These are phyloP conservation scores for Umbelopsis vinacea DNA, from an alignment of 192 early-diverging fungal genomes.

Conservation along the genomic window DNA sequence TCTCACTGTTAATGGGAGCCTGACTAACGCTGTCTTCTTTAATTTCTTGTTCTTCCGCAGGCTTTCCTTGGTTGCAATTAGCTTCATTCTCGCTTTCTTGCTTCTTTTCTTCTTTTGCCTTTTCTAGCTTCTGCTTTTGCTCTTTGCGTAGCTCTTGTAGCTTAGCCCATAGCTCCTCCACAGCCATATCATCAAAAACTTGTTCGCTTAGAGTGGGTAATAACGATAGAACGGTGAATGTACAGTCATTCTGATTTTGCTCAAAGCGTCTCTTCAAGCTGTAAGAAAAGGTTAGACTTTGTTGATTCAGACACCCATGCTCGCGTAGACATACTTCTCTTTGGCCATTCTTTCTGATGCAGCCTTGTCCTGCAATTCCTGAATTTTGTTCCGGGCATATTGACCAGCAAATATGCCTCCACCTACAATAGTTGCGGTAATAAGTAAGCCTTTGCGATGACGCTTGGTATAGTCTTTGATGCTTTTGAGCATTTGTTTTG, in stretches of 20 bases:
- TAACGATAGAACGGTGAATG: slow-evolving; percentile 82
- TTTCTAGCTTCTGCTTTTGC: slow-evolving; percentile 31
- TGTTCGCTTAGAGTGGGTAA: slow-evolving; percentile 82
- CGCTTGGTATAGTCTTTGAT: slow-evolving; percentile 65
- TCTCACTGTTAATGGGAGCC: background rate
- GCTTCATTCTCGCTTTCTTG: slow-evolving; percentile 20
- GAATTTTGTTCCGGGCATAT: slow-evolving; percentile 72
- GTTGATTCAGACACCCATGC: background rate
- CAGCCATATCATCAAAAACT: slow-evolving; percentile 76
- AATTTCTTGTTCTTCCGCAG: slow-evolving; percentile 2
- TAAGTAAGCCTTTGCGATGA: slow-evolving; percentile 65
- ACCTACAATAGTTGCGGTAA: slow-evolving; percentile 71
- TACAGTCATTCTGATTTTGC: slow-evolving; percentile 93
- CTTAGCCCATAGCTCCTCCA: slow-evolving; percentile 71
- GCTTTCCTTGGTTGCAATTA: background rate
- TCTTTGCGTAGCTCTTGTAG: slow-evolving; percentile 60
- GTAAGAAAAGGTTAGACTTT: slow-evolving; percentile 26
- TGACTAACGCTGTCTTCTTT: background rate
- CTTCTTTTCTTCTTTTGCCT: slow-evolving; percentile 9
- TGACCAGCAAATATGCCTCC: slow-evolving; percentile 75
- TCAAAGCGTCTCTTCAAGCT: slow-evolving; percentile 90
- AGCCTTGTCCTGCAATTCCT: slow-evolving; percentile 71
- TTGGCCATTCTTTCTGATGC: slow-evolving; percentile 69
- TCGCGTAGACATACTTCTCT: slow-evolving; percentile 69
- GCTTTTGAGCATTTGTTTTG: background rate